Base-by-base conservation (phyloP, 106 monocot genomes). In the Agapanthus africanus region DNA sequence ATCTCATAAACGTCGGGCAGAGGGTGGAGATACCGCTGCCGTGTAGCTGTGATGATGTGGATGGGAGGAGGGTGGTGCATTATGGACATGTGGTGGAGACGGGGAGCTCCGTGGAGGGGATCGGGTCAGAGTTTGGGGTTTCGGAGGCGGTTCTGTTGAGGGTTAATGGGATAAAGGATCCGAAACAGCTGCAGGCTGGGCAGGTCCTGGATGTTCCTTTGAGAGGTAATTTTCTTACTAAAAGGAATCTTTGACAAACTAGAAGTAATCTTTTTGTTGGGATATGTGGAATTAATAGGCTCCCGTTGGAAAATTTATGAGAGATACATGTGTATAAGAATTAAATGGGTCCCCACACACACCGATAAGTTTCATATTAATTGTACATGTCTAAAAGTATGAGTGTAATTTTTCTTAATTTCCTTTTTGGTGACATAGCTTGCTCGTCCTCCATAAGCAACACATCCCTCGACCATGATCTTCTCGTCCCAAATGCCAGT, bases 41-140 rank as follows among this genome's bases (percentile, higher is more conserved):
- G 4, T 94, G 94, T 75, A 87, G 90, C 74, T 94, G 94, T 47
- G 94, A 87, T 65, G 62, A 61, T 32, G 86, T 84, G 44, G 79
- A 32, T 2, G 81, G 71, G 4, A 28, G 27, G 7, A n/a, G 51
- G 60, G 71, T 61, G 59, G 82, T 90, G 71, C 94, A 94, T 52
- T 73, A 73, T 22, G 87, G 76, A 11, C 80, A 85, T 40, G 47
- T 79, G 63, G 94, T 80, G 54, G 66, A 8, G 39, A 6, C 67
- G 16, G 87, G 85, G 66, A 85, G 80, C 71, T 26, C 78, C 4
- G 41, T 87, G 34, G 60, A 41, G 22, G 72, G 25, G 26, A 94
- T 94, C 32, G 90, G 82, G 42, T 61, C 61, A 30, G 78, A 74
- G 34, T 90, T 87, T 57, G 89, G 82, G 33, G 69, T 65, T 13